phyloP scores from a whole-genome alignment of 2,329 filamentous ascomycete species.

The Fusarium globosum region DNA sequence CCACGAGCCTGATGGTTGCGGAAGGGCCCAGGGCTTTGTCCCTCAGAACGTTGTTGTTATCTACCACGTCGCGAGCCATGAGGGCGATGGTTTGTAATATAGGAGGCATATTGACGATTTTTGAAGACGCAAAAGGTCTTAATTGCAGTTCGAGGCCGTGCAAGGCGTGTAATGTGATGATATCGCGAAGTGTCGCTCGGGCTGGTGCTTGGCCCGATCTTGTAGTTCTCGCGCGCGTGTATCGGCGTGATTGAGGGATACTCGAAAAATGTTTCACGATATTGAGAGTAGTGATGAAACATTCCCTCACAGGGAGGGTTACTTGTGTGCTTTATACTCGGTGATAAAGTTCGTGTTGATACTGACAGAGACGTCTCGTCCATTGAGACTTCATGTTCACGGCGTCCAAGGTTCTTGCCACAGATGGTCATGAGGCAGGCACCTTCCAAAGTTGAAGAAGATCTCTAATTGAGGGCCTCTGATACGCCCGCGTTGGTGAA shows the following conservation, averaged over 20 bases:
- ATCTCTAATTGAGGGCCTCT: background rate
- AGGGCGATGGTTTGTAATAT: background rate
- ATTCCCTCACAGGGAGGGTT: background rate
- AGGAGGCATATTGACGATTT: too few species aligned
- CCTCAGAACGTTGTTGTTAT: conserved; percentile 14
- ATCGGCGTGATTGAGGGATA: conserved; percentile 3
- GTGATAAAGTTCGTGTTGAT: background rate
- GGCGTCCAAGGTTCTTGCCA: background rate
- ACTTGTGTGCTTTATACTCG: background rate
- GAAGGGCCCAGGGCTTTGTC: conserved; percentile 4
- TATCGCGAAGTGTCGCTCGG: background rate
- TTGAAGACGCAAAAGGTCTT: background rate
- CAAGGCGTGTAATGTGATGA: background rate
- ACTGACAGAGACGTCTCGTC: background rate
- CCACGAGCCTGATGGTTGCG: conserved; percentile 39
- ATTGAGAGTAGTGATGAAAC: background rate
- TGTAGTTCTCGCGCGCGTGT: background rate
- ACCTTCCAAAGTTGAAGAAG: background rate
- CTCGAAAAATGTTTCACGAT: conserved; percentile 7
- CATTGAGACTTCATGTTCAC: background rate
- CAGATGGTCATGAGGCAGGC: background rate
- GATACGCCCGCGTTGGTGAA: background rate
- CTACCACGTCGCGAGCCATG: background rate
- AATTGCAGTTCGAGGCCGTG: background rate
- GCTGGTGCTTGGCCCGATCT: background rate